A percentile compares a stretch with the other conserved stretches of the same genome.
These are phyloP conservation scores for Moesziomyces globuligerus DNA, from an alignment of 1,284 basidiomycete genomes.

Conservation along the genomic window DNA sequence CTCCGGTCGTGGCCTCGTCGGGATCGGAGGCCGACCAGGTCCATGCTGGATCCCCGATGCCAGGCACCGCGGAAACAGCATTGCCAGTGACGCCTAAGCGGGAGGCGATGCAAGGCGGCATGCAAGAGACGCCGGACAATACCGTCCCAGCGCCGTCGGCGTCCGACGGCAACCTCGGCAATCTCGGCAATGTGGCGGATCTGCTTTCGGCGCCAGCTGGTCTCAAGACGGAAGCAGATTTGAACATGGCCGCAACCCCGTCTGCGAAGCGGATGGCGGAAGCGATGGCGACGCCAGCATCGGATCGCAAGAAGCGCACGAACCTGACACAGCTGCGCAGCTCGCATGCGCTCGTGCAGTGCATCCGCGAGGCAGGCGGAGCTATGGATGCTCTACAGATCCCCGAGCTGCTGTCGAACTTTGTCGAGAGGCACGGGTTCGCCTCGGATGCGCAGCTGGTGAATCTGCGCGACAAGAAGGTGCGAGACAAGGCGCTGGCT, in stretches of 20 bases:
- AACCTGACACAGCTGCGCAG: slow-evolving; percentile 40
- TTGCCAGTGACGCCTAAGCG: not conserved
- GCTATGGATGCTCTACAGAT: slow-evolving; percentile 40
- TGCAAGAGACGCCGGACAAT: not conserved
- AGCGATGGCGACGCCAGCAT: slow-evolving; percentile 8
- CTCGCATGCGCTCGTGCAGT: slow-evolving; percentile 33
- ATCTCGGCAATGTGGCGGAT: slow-evolving; percentile 15
- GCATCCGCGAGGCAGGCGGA: slow-evolving; percentile 36
- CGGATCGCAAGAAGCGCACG: slow-evolving; percentile 28
- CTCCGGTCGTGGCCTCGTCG: slow-evolving; percentile 1
- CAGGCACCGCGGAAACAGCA: not conserved
- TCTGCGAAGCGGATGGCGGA: slow-evolving; percentile 8
- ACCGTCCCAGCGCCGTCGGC: not conserved
- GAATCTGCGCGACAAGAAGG: slow-evolving; percentile 38
- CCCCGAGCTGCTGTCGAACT: slow-evolving; percentile 26
- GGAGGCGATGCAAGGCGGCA: not conserved
- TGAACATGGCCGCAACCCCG: slow-evolving; percentile 4
- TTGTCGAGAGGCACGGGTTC: slow-evolving; percentile 34
- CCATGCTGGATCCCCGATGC: not conserved
- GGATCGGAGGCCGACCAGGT: not conserved
- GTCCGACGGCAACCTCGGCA: slow-evolving; percentile 7
- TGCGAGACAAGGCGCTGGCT: slow-evolving; percentile 32
- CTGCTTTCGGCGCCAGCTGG: slow-evolving; percentile 8
- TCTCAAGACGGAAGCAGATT: slow-evolving; percentile 7
- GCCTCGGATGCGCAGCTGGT: slow-evolving; percentile 32